Percentiles rank a stretch among this genome's conserved stretches.
These are phyloP conservation scores for Xylariales sp. DNA, from an alignment of 2,329 filamentous ascomycete genomes.

Conservation along the genomic window DNA sequence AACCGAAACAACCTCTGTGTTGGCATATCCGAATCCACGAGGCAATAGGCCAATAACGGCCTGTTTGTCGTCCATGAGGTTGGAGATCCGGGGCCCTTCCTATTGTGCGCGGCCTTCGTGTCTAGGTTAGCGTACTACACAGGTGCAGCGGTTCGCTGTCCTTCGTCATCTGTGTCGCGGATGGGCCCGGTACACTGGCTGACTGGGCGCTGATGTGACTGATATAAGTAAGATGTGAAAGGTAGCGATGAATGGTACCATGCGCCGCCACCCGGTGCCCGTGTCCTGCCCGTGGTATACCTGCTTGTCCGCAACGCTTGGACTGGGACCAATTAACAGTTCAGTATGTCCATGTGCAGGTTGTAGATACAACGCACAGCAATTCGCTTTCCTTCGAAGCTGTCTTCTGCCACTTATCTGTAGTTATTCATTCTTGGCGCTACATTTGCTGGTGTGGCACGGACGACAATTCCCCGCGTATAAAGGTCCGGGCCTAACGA, in stretches of 20 bases:
- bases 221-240: neutral
- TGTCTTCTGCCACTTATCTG: neutral
- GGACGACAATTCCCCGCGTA: constrained; percentile 11
- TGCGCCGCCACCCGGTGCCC: neutral
- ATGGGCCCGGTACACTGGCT: constrained; percentile 16
- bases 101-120: neutral
- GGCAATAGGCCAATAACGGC: constrained; percentile 23
- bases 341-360: constrained; percentile 7
- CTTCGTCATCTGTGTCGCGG: constrained; percentile 20
- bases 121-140: neutral
- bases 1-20: constrained; percentile 1
- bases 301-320: neutral
- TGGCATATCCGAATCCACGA: constrained; percentile 20
- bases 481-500: neutral
- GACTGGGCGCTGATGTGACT: constrained; percentile 2
- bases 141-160: constrained; percentile 2
- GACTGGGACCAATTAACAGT: neutral
- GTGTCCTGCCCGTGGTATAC: neutral
- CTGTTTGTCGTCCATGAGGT: constrained; percentile 29
- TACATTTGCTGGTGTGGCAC: constrained; percentile 8
- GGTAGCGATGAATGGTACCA: neutral
- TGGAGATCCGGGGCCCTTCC: constrained; percentile 14
- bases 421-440: neutral
- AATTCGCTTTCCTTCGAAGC: neutral
- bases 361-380: neutral